Evolutionary conservation across 805 yeast genomes (phyloP).

Genomic region (Wickerhamomyces queroliae): DNA sequence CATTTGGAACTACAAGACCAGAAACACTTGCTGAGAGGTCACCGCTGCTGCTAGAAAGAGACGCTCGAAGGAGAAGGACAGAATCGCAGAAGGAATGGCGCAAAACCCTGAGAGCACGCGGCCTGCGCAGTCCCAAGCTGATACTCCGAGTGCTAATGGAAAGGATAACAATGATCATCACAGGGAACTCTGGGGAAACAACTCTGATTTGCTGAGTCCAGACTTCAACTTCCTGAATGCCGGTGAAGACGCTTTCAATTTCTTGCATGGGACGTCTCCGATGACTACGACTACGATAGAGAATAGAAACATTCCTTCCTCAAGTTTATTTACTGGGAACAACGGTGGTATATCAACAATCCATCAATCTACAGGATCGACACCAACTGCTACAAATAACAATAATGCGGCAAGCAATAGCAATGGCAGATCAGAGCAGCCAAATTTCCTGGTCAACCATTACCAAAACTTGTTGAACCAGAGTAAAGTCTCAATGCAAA

Average conservation of each 20-base stretch:
- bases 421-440: background rate
- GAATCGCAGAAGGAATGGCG: too few species aligned
- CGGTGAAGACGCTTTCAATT: constrained; percentile 14
- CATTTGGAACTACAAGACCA: too few species aligned
- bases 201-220: constrained; percentile 9
- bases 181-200: background rate
- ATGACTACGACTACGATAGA: background rate
- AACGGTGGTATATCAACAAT: background rate
- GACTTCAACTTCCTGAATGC: constrained; percentile 21
- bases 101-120: background rate
- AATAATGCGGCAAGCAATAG: background rate
- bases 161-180: background rate
- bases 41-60: too few species aligned
- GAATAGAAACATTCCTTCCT: background rate
- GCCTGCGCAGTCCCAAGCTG: background rate
- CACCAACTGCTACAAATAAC: background rate
- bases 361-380: background rate
- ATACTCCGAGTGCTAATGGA: background rate
- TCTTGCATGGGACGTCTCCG: constrained; percentile 4
- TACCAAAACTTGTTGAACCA: constrained; percentile 20
- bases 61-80: too few species aligned
- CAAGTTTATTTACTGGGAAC: background rate
- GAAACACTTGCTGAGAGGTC: too few species aligned
- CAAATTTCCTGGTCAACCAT: constrained; percentile 16
- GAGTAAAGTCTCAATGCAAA: constrained; percentile 19